Percentiles rank a stretch among this genome's conserved stretches.
phyloP scores from a whole-genome alignment of 2,329 filamentous ascomycete species.

The Amylocarpus encephaloides region DNA sequence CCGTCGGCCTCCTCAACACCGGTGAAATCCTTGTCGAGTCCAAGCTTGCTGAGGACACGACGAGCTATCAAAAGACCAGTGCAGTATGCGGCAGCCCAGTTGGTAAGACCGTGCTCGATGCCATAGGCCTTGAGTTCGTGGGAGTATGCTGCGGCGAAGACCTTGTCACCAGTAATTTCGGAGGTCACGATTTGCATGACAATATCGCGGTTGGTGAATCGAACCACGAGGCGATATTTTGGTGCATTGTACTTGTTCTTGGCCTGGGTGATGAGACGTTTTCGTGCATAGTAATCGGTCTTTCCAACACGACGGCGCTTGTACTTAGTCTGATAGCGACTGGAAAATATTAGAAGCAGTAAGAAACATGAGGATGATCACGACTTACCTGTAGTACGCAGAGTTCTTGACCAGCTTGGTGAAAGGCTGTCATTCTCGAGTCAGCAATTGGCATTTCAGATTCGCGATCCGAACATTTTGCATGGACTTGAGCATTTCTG shows the following conservation, averaged over 20 bases:
- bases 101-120: constrained; percentile 97
- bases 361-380: constrained; percentile 22
- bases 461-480: constrained; percentile 89
- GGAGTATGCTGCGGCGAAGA: constrained; percentile 85
- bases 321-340: constrained; percentile 99
- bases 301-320: constrained; percentile 92
- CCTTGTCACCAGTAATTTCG: constrained; percentile 96
- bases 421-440: constrained; percentile 76
- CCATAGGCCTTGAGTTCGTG: constrained; percentile 98
- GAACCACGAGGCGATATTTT: constrained; percentile 99
- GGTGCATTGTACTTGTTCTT: constrained; percentile 99
- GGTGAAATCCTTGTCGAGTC: constrained; percentile 83
- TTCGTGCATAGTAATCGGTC: constrained; percentile 99
- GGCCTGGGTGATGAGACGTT: constrained; percentile 98
- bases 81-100: constrained; percentile 97
- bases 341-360: constrained; percentile 36
- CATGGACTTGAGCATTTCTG: constrained; percentile 50
- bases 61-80: constrained; percentile 96
- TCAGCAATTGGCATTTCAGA: constrained; percentile 99
- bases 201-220: constrained; percentile 99
- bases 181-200: constrained; percentile 95
- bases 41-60: constrained; percentile 94
- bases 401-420: constrained; percentile 96
- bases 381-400: constrained; percentile 91
- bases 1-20: constrained; percentile 97